A percentile compares a stretch with the other conserved stretches of the same genome.
Evolutionary conservation across 371 early-diverging fungal genomes (phyloP).

Genomic region (Chytridium lagenaria): DNA sequence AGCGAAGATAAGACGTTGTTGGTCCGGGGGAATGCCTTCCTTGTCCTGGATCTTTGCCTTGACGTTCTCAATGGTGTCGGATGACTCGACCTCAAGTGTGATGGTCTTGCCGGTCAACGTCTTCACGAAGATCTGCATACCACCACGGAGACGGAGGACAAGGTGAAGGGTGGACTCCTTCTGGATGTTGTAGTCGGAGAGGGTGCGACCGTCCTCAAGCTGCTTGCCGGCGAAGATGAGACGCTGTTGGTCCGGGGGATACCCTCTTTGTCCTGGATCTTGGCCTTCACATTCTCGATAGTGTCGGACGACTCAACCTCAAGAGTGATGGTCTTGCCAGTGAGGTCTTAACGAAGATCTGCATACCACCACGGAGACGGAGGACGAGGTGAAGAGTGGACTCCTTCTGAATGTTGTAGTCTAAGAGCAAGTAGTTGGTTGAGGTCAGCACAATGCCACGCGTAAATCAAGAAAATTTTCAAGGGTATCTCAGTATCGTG

Average conservation of each 20-base stretch:
- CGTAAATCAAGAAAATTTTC: background rate
- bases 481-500: background rate
- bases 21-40: no score
- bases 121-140: slow-evolving; percentile 97
- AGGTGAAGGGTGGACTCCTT: slow-evolving; percentile 77
- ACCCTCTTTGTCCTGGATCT: slow-evolving; percentile 98
- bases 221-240: slow-evolving; percentile 98
- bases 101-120: slow-evolving; percentile 85
- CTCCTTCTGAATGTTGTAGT: slow-evolving; percentile 68
- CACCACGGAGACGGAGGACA: slow-evolving; percentile 80
- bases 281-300: slow-evolving; percentile 95
- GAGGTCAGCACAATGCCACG: background rate
- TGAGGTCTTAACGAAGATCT: slow-evolving; percentile 95
- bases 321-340: slow-evolving; percentile 85
- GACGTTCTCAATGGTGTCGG: no score
- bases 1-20: no score
- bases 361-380: slow-evolving; percentile 88
- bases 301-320: slow-evolving; percentile 96
- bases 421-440: slow-evolving; percentile 17
- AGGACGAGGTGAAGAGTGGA: slow-evolving; percentile 78
- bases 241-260: slow-evolving; percentile 92
- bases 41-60: no score
- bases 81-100: no score
- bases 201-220: slow-evolving; percentile 89
- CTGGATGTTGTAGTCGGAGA: slow-evolving; percentile 69